Base-by-base conservation (phyloP, 2,329 filamentous ascomycete species). In the Clonostachys rhizophaga region DNA sequence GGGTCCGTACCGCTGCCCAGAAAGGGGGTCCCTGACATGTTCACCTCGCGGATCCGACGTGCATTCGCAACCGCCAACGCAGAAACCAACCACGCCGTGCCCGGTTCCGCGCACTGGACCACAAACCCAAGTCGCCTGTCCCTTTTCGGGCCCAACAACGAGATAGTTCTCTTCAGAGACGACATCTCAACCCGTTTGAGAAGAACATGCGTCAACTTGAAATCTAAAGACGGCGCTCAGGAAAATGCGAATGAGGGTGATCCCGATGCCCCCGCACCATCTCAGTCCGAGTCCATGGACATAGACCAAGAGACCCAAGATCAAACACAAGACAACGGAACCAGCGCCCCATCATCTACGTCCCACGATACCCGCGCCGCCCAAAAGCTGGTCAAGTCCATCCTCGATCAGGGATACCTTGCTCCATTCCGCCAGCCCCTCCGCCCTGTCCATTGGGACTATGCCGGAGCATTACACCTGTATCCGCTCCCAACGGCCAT, bases 381-480 rank as follows among this genome's bases (percentile, higher is more conserved):
- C 8, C 80, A 86, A 49, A 87, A 89, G 55, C 77, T 97, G 2
- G 91, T 95, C 58, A 95, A 96, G 63, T 96, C 92, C 0, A 65
- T 99, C 10, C 78, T 99, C 8, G 91, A 96, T 55, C 94, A 99
- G 68, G 89, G 89, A 6, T 87, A 90, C 53, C 78, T 99, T 11
- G 84, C 88, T 0, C 94, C 94, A 0, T 99, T 97, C 65, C 84
- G 89, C 0, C 77, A 91, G n/a, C 70, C 82, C 1, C 76, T 82
- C 34, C 81, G 92, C 2, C 94, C 94, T 0, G 80, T 96, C 5
- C 81, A 95, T 54, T 97, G 94, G 94, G 92, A 96, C 65, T 89
- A 87, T 63, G 84, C 84, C 0, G 76, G 81, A 6, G 72, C 87
- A 4, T 66, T 97, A 53, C 86, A 89, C 47, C 70, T 99, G 18